Conservation (phyloP, 495 filamentous ascomycete species). For the Sordaria brevicollis region DNA sequence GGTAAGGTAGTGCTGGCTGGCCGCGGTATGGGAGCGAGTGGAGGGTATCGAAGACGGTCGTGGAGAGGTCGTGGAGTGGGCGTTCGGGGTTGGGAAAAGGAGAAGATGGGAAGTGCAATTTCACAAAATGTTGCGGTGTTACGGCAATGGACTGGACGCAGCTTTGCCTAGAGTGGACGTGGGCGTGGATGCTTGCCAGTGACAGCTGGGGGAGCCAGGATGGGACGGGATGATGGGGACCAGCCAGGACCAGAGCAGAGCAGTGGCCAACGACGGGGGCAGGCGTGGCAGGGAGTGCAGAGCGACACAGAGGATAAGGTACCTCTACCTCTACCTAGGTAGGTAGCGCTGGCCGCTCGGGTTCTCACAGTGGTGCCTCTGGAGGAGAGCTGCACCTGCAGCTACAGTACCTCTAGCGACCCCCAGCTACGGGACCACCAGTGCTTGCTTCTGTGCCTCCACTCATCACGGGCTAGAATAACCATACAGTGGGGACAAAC, state of each 20-base stretch:
- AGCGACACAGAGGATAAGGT: no score
- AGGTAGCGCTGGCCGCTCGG: not conserved
- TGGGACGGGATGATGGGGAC: not conserved
- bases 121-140: conserved; percentile 29
- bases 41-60: conserved; percentile 14
- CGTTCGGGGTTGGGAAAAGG: conserved; percentile 20
- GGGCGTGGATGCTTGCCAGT: not conserved
- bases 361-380: not conserved
- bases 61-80: not conserved
- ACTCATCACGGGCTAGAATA: not conserved
- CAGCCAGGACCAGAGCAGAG: not conserved
- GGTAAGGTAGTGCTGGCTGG: conserved; percentile 5
- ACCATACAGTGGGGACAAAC: not conserved
- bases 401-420: not conserved
- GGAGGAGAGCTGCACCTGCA: not conserved
- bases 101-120: conserved; percentile 30
- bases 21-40: conserved; percentile 9
- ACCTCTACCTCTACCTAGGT: no score
- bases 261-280: not conserved
- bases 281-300: not conserved
- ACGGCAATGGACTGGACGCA: conserved; percentile 15
- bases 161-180: not conserved
- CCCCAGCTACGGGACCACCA: not conserved
- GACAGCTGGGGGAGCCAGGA: no score
- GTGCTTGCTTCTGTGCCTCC: not conserved